These are phyloP conservation scores for Elsinoe arachidis DNA, from an alignment of 2,329 filamentous ascomycete genomes.

Conservation along the genomic window DNA sequence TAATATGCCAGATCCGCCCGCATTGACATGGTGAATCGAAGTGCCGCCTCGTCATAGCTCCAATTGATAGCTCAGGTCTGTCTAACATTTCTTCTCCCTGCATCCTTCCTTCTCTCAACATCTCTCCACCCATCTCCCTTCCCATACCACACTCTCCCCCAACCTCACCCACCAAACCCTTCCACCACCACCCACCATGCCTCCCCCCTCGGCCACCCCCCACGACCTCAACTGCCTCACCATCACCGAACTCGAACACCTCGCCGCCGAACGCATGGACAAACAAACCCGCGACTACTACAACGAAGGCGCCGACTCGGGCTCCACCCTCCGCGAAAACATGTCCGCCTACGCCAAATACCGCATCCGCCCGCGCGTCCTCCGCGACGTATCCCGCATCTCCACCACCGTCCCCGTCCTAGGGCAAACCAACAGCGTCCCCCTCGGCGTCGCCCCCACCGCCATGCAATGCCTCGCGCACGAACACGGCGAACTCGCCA, in stretches of 20 bases:
- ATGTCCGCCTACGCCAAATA: slow-evolving; percentile 43
- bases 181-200: not conserved
- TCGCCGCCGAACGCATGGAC: slow-evolving; percentile 31
- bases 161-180: not conserved
- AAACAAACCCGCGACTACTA: slow-evolving; percentile 34
- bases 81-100: not conserved
- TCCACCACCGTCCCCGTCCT: slow-evolving; percentile 39
- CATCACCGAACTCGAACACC: slow-evolving; percentile 33
- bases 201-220: slow-evolving; percentile 14
- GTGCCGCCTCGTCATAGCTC: slow-evolving; percentile 9
- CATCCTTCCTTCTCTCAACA: not conserved
- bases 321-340: slow-evolving; percentile 40
- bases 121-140: not conserved
- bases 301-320: slow-evolving; percentile 31
- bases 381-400: slow-evolving; percentile 33
- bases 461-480: slow-evolving; percentile 48
- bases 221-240: slow-evolving; percentile 36
- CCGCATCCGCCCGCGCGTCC: slow-evolving; percentile 33
- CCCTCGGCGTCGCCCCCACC: slow-evolving; percentile 46
- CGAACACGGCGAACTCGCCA: slow-evolving; percentile 44
- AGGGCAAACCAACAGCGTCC: slow-evolving; percentile 37
- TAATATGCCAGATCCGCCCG: slow-evolving; percentile 1
- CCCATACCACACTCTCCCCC: not conserved
- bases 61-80: not conserved
- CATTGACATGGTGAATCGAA: not conserved